Evolutionary conservation across 2,329 filamentous ascomycete genomes (phyloP), one percentile per base, ranked within the genome.

Genomic region (Ceratocystis cubensis): DNA sequence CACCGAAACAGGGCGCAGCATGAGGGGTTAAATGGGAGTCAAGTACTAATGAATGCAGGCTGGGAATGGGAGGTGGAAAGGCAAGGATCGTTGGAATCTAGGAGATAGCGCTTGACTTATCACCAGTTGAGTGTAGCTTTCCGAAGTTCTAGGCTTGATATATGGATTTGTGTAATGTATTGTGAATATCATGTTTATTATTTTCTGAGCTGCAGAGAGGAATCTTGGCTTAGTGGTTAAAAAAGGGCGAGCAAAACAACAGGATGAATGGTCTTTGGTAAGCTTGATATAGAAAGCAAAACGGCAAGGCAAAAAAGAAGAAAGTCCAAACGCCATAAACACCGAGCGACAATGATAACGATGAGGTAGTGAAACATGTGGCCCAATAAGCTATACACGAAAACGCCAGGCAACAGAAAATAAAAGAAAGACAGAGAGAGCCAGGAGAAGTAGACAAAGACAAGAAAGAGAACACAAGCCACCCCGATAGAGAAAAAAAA

Each of bases 291-390:
- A 33, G 17, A 56, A 15, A 30, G n/a, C 13, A 41, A 33, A 30
- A 25, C 6, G 6, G 30, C 5, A 33, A 33, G 30, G 6, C 30
- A 22, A 44, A 41, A 33, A 46, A 67, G 15, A 65, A 59, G 3
- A 59, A 59, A 37, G 20, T 1, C 7, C 37, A 59, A 68, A 46
- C 46, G 45, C 45, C 46, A 37, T 46, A 64, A 66, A 65, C 64
- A 45, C 53, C 56, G 17, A 48, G 48, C 53, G 25, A 61, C n/a
- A 65, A 53, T 57, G 53, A 57, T 37, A 63, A 33, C 13, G 17
- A 64, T 33, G 25, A 46, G 50, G 63, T 61, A 25, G 56, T 64
- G 13, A 6, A 69, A 61, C 13, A 22, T 41, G 3, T 41, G 10
- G 13, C 8, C 37, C 37, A 63, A 56, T 63, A 59, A n/a, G 56